A percentile compares a stretch with the other conserved stretches of the same genome.
These are phyloP conservation scores for Cryphonectria radicalis DNA, from an alignment of 2,329 filamentous ascomycete genomes.

Conservation along the genomic window DNA sequence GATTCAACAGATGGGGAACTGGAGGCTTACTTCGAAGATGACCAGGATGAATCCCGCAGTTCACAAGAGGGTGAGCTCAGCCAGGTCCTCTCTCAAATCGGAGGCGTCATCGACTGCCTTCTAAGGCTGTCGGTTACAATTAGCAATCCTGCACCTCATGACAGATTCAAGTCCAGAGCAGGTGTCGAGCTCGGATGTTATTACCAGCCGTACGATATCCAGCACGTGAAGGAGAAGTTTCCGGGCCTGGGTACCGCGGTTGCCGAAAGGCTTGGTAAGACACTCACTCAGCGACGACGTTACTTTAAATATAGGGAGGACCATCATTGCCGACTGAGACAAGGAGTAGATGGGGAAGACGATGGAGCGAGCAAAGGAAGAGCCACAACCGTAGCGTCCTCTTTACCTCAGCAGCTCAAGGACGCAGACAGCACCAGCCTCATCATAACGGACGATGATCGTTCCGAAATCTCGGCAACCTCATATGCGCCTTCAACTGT, in stretches of 20 bases:
- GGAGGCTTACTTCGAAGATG: not conserved
- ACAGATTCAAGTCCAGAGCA: slow-evolving; percentile 12
- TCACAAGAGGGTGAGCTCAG: not conserved
- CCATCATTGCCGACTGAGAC: slow-evolving; percentile 6
- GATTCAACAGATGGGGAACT: not conserved
- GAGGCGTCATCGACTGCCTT: slow-evolving; percentile 12
- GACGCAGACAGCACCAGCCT: slow-evolving; percentile 1
- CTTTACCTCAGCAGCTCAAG: slow-evolving; percentile 14
- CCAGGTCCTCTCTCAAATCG: not conserved
- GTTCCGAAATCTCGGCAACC: slow-evolving; percentile 1
- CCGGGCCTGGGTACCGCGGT: not conserved
- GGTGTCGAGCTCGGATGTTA: not conserved
- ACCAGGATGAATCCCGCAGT: not conserved
- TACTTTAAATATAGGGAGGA: slow-evolving; percentile 18
- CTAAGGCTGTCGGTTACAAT: slow-evolving; percentile 12
- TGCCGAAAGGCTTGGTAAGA: slow-evolving; percentile 1
- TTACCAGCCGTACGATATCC: slow-evolving; percentile 3
- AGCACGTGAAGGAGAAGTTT: slow-evolving; percentile 7
- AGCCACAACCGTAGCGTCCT: slow-evolving; percentile 13
- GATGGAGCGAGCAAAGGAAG: slow-evolving; percentile 5
- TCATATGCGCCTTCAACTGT: slow-evolving; percentile 4
- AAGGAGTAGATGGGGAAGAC: not conserved
- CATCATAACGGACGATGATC: not conserved
- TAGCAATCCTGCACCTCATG: slow-evolving; percentile 14
- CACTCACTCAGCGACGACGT: not conserved